Percentiles rank a stretch among this genome's conserved stretches.
Conservation (phyloP, 768 basidiomycete genomes). For the Termitomyces sp. region DNA sequence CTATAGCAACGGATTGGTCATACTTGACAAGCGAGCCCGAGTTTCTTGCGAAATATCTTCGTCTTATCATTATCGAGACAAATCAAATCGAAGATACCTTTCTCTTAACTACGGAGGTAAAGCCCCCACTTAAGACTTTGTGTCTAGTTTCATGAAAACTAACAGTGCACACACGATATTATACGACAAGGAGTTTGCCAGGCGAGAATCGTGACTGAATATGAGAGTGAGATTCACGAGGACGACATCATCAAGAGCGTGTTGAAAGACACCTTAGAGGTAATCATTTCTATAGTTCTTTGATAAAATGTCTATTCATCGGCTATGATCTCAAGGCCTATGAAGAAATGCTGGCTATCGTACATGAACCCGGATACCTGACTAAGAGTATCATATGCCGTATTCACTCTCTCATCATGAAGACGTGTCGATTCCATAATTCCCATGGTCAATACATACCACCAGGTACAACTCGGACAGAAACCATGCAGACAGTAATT, state of each 20-base stretch:
- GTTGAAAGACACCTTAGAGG: not conserved
- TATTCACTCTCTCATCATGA: not conserved
- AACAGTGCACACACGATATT: not conserved
- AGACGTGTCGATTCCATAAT: not conserved
- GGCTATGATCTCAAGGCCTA: not conserved
- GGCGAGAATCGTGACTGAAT: not conserved
- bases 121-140: no score
- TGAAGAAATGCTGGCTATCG: not conserved
- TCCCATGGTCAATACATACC: not conserved
- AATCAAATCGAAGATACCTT: not conserved
- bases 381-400: not conserved
- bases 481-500: not conserved
- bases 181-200: not conserved
- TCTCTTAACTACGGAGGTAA: not conserved
- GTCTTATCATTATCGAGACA: not conserved
- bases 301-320: not conserved
- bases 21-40: not conserved
- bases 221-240: not conserved
- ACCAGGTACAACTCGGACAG: not conserved
- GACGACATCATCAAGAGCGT: not conserved
- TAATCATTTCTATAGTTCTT: not conserved
- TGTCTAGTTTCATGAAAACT: not conserved
- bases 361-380: not conserved
- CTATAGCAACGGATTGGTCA: not conserved
- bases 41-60: not conserved